These are phyloP conservation scores for Aspergillus brasiliensis DNA, from an alignment of 2,329 filamentous ascomycete genomes.

Conservation along the genomic window DNA sequence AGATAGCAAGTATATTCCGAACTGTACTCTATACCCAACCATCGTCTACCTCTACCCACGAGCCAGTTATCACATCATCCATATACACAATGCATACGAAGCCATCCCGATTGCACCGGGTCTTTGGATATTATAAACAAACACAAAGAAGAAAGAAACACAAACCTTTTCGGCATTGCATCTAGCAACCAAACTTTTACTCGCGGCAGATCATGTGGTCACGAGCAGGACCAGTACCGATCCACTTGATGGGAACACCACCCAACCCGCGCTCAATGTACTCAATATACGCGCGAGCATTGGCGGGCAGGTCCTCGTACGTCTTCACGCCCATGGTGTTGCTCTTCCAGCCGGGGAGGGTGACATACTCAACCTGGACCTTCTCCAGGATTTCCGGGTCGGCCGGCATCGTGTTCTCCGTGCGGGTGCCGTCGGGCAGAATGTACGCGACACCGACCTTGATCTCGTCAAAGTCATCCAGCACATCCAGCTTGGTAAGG, in stretches of 20 bases:
- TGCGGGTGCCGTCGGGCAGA: conserved; percentile 51
- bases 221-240: conserved; percentile 63
- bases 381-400: conserved; percentile 55
- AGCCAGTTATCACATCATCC: neutral
- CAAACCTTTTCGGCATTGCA: neutral
- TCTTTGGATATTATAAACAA: conserved; percentile 8
- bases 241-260: conserved; percentile 62
- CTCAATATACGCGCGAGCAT: conserved; percentile 62
- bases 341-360: conserved; percentile 63
- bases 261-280: conserved; percentile 61
- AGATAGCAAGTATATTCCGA: neutral
- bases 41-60: conserved; percentile 6
- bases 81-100: conserved; percentile 4
- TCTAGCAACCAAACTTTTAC: conserved; percentile 9
- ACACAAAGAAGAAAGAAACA: neutral
- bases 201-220: conserved; percentile 62
- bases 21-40: neutral
- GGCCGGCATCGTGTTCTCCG: conserved; percentile 59
- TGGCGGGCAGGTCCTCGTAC: conserved; percentile 59
- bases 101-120: neutral
- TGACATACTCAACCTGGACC: conserved; percentile 61
- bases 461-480: conserved; percentile 65
- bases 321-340: conserved; percentile 59
- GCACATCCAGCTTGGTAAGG: conserved; percentile 66
- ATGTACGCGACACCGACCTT: conserved; percentile 62